Percentiles rank a stretch among this genome's conserved stretches.
phyloP scores from a whole-genome alignment of 345 rosid species.

The Eucalyptus pumila region DNA sequence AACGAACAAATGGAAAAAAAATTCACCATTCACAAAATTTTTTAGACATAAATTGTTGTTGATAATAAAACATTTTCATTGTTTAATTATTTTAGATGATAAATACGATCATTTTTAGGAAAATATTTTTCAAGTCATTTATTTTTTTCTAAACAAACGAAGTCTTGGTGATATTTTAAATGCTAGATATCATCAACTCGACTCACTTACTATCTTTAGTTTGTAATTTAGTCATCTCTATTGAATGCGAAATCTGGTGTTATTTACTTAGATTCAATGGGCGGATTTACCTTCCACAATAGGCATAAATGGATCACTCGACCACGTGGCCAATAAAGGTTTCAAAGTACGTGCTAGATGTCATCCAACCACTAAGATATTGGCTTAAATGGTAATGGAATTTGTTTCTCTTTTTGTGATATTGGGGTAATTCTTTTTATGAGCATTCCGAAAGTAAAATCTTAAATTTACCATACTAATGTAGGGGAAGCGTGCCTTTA shows the following conservation, averaged over 20 bases:
- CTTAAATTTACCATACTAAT: neutral
- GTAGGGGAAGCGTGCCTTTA: rapidly evolving
- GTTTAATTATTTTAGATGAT: neutral
- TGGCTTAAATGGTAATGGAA: neutral
- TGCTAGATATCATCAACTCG: neutral
- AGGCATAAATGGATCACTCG: neutral
- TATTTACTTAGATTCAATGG: neutral
- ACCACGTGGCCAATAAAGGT: neutral
- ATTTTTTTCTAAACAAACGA: neutral
- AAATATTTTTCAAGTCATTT: neutral
- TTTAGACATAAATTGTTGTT: neutral
- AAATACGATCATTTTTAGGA: neutral
- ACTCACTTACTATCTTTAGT: neutral
- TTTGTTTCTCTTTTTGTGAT: neutral
- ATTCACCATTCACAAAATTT: neutral
- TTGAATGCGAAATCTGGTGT: neutral
- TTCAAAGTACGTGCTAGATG: neutral
- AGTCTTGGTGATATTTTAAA: neutral
- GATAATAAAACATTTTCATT: rapidly evolving
- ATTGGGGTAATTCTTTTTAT: neutral
- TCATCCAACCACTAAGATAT: neutral
- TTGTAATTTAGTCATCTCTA: neutral
- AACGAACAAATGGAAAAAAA: neutral
- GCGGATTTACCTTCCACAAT: neutral
- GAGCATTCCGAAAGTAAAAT: neutral